These are phyloP conservation scores for Aureobasidium sp. DNA, from an alignment of 2,329 filamentous ascomycete genomes.

Conservation along the genomic window DNA sequence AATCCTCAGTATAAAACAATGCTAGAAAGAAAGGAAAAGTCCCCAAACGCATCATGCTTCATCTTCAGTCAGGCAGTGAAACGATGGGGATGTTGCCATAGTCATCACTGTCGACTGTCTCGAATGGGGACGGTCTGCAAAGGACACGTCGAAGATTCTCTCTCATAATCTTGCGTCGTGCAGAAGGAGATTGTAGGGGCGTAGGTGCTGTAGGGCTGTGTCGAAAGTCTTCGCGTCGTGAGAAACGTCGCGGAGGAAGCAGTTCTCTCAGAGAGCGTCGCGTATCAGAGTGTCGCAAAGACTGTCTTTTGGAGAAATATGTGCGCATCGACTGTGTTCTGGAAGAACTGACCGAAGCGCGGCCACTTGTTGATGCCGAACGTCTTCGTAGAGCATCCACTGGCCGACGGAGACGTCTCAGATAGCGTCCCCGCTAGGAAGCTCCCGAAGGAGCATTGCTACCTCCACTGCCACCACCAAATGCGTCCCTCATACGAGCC, in stretches of 20 bases:
- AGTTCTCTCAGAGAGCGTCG: not conserved
- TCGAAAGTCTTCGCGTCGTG: not conserved
- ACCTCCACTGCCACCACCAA: conserved; percentile 16
- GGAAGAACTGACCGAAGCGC: not conserved
- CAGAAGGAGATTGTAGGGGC: not conserved
- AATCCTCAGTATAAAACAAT: not conserved
- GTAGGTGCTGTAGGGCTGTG: not conserved
- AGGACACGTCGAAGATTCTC: not conserved
- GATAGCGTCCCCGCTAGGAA: conserved; percentile 2
- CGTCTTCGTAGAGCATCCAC: not conserved
- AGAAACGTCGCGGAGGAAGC: not conserved
- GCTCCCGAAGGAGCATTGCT: not conserved
- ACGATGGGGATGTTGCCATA: not conserved
- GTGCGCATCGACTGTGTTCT: not conserved
- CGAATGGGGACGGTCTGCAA: not conserved
- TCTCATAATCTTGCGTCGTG: too few relatives aligned
- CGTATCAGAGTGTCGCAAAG: not conserved
- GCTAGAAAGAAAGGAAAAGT: not conserved
- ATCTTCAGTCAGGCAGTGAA: not conserved
- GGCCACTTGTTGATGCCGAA: not conserved
- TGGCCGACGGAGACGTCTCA: not conserved
- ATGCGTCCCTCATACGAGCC: conserved; percentile 26
- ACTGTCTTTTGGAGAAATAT: not conserved
- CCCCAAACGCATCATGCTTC: not conserved
- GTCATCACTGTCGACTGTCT: not conserved